Percentiles rank a stretch among this genome's conserved stretches.
Evolutionary conservation across 441 rosid species (phyloP).

Genomic region (Kokia cookei): DNA sequence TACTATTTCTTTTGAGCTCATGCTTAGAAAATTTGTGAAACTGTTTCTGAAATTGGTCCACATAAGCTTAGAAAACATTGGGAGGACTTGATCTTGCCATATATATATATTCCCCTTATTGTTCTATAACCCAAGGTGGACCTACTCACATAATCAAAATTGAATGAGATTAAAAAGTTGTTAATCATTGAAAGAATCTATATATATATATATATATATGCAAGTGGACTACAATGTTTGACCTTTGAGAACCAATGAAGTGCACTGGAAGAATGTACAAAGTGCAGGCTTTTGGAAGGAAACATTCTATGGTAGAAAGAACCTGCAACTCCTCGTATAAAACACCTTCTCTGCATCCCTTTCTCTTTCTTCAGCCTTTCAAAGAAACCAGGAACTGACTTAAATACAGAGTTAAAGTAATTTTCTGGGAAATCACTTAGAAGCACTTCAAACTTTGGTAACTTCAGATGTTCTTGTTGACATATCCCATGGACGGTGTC

Average conservation of each 20-base stretch:
- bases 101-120: constrained; percentile 15
- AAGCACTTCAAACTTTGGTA: constrained; percentile 31
- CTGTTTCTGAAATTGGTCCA: constrained; percentile 24
- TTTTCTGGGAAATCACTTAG: constrained; percentile 48
- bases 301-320: constrained; percentile 42
- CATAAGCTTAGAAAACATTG: constrained; percentile 12
- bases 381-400: constrained; percentile 12
- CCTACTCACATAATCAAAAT: background rate
- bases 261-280: background rate
- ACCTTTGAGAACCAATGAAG: background rate
- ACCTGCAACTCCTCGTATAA: constrained; percentile 31
- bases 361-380: background rate
- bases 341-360: constrained; percentile 10
- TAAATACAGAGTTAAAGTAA: constrained; percentile 46
- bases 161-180: no score
- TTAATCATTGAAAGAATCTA: background rate
- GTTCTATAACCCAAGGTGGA: constrained; percentile 8
- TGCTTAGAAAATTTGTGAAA: constrained; percentile 15
- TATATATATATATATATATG: background rate
- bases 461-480: background rate
- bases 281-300: constrained; percentile 14
- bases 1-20: constrained; percentile 22
- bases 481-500: constrained; percentile 9
- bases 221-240: background rate
- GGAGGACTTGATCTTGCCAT: constrained; percentile 17